Conservation (phyloP, 2,329 filamentous ascomycete species). For the Aureobasidium pullulans region DNA sequence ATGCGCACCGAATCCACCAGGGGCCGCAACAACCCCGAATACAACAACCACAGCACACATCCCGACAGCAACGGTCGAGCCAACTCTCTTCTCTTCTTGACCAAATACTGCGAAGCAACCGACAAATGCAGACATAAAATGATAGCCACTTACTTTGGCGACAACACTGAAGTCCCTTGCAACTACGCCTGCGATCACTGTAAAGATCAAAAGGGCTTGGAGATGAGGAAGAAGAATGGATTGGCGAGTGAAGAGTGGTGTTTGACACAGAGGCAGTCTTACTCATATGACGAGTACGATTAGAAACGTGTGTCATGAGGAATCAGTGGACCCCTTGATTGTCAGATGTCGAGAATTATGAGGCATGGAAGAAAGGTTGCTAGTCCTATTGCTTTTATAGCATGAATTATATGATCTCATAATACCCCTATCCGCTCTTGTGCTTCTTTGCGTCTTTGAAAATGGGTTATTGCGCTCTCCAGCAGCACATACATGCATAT, state of each 20-base stretch:
- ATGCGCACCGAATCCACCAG: slow-evolving; percentile 20
- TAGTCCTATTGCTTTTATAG: no score
- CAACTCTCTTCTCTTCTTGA: slow-evolving; percentile 48
- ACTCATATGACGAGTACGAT: slow-evolving; percentile 29
- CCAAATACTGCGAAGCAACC: slow-evolving; percentile 75
- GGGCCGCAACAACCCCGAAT: slow-evolving; percentile 23
- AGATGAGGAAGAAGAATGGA: slow-evolving; percentile 36
- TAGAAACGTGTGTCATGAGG: slow-evolving; percentile 15
- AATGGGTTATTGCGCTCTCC: no score
- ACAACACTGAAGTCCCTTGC: slow-evolving; percentile 35
- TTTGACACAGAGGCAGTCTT: slow-evolving; percentile 39
- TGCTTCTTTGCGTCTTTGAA: no score
- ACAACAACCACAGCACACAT: slow-evolving; percentile 38
- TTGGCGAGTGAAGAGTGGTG: slow-evolving; percentile 44
- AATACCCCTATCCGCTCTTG: no score
- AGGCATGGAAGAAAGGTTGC: no score
- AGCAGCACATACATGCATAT: no score
- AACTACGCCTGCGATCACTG: slow-evolving; percentile 44
- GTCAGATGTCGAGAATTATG: no score
- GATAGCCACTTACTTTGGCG: slow-evolving; percentile 73
- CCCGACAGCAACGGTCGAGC: slow-evolving; percentile 33
- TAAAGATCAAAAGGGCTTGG: slow-evolving; percentile 36
- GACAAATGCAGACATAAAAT: slow-evolving; percentile 65
- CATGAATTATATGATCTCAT: no score
- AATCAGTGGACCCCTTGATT: no score